These are phyloP conservation scores for Yarrowia sp. DNA, from an alignment of 805 yeast genomes.

Conservation along the genomic window DNA sequence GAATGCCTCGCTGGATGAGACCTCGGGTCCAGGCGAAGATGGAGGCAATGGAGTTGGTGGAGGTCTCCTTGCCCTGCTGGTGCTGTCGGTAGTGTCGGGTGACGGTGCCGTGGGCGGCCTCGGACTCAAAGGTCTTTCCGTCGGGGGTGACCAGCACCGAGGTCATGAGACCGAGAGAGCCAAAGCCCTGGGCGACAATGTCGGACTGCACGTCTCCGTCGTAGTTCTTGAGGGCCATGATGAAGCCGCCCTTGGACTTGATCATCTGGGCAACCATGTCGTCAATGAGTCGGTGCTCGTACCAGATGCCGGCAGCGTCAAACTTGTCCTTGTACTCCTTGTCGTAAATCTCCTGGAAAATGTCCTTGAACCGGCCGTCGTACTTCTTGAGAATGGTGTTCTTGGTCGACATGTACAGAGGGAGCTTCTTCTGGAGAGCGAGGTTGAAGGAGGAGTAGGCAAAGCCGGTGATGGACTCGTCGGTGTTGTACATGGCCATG, in stretches of 20 bases:
- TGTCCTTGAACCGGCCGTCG: conserved; percentile 95
- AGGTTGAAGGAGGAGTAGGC: conserved; percentile 92
- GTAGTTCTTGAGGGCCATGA: conserved; percentile 96
- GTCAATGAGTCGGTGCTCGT: conserved; percentile 94
- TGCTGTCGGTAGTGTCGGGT: conserved; percentile 96
- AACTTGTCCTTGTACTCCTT: conserved; percentile 70
- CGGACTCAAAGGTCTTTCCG: conserved; percentile 93
- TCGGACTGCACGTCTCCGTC: conserved; percentile 98
- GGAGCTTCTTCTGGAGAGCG: conserved; percentile 79
- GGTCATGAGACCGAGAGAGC: conserved; percentile 96
- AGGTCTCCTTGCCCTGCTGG: conserved; percentile 96
- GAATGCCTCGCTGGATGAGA: conserved; percentile 85
- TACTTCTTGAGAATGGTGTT: conserved; percentile 93
- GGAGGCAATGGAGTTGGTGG: conserved; percentile 96
- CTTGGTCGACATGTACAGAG: conserved; percentile 87
- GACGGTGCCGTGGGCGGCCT: conserved; percentile 99
- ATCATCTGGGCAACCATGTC: conserved; percentile 99
- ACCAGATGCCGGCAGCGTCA: conserved; percentile 87
- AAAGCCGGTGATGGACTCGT: conserved; percentile 85
- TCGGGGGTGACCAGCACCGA: conserved; percentile 97
- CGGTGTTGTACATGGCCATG: conserved; percentile 94
- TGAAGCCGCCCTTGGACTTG: conserved; percentile 92
- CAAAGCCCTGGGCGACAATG: conserved; percentile 97
- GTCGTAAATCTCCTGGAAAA: conserved; percentile 82
- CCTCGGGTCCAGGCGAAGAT: conserved; percentile 98